Conservation (phyloP, 2,329 filamentous ascomycete genomes). For the Pestalotiopsis fici region DNA sequence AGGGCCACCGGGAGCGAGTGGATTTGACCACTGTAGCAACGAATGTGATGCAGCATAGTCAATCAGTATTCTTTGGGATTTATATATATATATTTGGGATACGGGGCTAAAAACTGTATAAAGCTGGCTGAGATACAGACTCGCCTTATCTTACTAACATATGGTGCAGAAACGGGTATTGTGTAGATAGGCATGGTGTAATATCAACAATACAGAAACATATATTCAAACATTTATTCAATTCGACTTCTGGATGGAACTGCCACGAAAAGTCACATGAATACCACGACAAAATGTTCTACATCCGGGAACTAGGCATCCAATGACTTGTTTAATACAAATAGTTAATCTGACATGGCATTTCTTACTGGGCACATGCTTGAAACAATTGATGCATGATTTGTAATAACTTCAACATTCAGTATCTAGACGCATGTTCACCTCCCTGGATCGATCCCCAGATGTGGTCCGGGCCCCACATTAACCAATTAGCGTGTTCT, state of each 20-base stretch:
- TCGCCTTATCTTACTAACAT: conserved; percentile 3
- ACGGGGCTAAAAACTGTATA: conserved; percentile 1
- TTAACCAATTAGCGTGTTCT: neutral
- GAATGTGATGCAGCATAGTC: neutral
- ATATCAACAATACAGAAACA: conserved; percentile 1
- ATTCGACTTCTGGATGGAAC: neutral
- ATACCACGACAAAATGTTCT: too few species aligned
- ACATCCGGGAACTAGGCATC: too few species aligned
- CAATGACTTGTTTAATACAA: too few species aligned
- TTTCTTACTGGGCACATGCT: too few species aligned
- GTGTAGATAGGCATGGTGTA: conserved; percentile 8
- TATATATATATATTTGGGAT: neutral
- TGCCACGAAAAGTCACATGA: too few species aligned
- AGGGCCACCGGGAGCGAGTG: neutral
- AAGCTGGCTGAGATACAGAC: conserved; percentile 7
- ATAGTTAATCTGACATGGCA: too few species aligned
- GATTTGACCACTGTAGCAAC: neutral
- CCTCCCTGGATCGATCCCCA: neutral
- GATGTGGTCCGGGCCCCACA: neutral
- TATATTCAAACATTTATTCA: neutral
- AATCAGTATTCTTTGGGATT: neutral
- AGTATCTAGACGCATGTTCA: too few species aligned
- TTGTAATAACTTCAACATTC: too few species aligned
- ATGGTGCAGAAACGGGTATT: neutral
- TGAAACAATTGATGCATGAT: too few species aligned